Percentiles rank a stretch among this genome's conserved stretches.
Conservation (phyloP, 1,284 basidiomycete genomes). For the Ganoderma leucocontextum region DNA sequence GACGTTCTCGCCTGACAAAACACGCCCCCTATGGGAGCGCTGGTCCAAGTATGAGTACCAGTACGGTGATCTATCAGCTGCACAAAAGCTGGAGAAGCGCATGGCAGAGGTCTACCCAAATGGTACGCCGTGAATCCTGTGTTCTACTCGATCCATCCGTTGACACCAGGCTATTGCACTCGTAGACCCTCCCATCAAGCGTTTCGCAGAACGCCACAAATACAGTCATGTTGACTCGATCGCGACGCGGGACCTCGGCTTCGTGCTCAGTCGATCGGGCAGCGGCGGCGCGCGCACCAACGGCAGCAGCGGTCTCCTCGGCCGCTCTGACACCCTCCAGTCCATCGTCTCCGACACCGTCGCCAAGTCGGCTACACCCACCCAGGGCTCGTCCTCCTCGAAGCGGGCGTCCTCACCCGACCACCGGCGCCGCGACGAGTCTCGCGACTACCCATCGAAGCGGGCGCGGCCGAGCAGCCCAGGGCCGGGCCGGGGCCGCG, state of each 20-base stretch:
- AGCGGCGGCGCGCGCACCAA: constrained; percentile 33
- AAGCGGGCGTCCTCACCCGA: constrained; percentile 63
- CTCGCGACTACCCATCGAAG: constrained; percentile 57
- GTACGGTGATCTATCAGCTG: constrained; percentile 91
- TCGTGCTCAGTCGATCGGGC: constrained; percentile 50
- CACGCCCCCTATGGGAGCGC: constrained; percentile 91
- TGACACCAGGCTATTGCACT: background rate
- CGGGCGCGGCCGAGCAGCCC: constrained; percentile 63
- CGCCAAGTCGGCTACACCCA: constrained; percentile 33
- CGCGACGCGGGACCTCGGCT: constrained; percentile 88
- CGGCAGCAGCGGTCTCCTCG: constrained; percentile 43
- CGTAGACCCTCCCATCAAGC: constrained; percentile 88
- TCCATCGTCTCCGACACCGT: constrained; percentile 46
- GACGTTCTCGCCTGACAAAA: constrained; percentile 82
- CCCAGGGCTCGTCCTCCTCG: constrained; percentile 20
- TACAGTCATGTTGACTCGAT: constrained; percentile 91
- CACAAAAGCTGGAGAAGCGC: constrained; percentile 89
- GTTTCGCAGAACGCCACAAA: constrained; percentile 91
- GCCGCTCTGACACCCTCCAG: constrained; percentile 57
- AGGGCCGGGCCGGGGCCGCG: constrained; percentile 56
- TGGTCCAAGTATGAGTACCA: constrained; percentile 97
- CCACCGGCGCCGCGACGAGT: constrained; percentile 54
- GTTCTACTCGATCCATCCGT: background rate
- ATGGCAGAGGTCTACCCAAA: constrained; percentile 89
- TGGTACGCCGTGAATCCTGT: constrained; percentile 53